Base-by-base conservation (phyloP, 176 grass and related monocot genomes). In the Eremochloa ophiuroides region DNA sequence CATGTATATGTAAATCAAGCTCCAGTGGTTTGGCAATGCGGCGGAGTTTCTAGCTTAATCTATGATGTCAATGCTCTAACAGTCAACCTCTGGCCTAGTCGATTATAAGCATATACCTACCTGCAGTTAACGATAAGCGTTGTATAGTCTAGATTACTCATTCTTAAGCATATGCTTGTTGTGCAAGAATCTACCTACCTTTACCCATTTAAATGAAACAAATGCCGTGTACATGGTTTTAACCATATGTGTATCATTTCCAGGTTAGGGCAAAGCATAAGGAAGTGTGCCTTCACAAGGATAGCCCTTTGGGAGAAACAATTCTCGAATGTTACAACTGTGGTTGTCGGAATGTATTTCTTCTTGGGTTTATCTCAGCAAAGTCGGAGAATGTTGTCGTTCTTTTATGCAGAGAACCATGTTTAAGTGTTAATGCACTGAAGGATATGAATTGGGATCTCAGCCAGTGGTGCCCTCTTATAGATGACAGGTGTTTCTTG, bases 371-470 rank as follows among this genome's bases (percentile, higher is more conserved):
- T 90, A 96, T 99, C 78, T 99, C 97, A 47, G 97, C 97, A 66
- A 99, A 91, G 74, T 83, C 97, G 71, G 97, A 99, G 75, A 99
- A 94, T 66, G 93, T 96, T 56, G 97, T 99, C 34, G 97, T 99
- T 83, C 85, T 99, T 47, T 84, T 99, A 73, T 99, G 97, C 80
- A 89, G 97, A 99, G 97, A 96, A 38, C 97, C 97, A n/a, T 99
- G 97, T 76, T 76, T 99, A 87, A 99, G 82, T 87, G 97, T 99
- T 65, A 96, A 99, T 87, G 97, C 93, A 56, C 85, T 96, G 66
- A 99, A 99, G 83, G 97, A 96, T 63, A 99, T 96, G 97, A 96
- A 96, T 75, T 99, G 97, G 97, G 97, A 99, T 84, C 85, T 99
- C 44, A 96, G 91, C 79, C 97, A 99, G 71, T 99, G 97, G 97